Conservation (phyloP, 495 filamentous ascomycete genomes). For the Tuber borchii region DNA sequence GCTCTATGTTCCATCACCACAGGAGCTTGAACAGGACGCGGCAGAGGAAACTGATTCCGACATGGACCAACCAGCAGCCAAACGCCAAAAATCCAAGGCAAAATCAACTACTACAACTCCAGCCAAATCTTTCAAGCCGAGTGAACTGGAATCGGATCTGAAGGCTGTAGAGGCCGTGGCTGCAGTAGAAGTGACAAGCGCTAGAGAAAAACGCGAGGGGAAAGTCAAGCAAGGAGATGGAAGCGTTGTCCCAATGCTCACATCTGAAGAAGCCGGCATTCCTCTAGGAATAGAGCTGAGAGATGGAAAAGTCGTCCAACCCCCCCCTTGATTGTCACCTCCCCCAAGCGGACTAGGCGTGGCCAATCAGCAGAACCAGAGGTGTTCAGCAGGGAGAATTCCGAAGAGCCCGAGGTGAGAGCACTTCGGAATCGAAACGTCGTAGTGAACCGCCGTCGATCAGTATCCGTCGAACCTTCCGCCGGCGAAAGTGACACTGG, state of each 20-base stretch:
- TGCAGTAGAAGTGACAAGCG: constrained; percentile 8
- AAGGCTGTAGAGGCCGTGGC: constrained; percentile 9
- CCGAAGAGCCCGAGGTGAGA: constrained; percentile 13
- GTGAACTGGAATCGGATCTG: constrained; percentile 12
- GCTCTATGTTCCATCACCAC: neutral
- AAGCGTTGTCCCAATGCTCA: constrained; percentile 16
- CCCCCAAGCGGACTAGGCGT: constrained; percentile 1
- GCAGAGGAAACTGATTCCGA: constrained; percentile 13
- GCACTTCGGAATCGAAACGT: constrained; percentile 16
- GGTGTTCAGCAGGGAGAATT: constrained; percentile 6
- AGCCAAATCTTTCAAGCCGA: constrained; percentile 6
- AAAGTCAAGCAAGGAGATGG: constrained; percentile 15
- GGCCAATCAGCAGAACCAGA: neutral
- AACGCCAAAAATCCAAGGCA: constrained; percentile 11
- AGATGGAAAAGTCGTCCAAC: constrained; percentile 23
- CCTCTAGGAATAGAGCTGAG: constrained; percentile 23
- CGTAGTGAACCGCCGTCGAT: constrained; percentile 9
- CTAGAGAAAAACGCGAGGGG: constrained; percentile 14
- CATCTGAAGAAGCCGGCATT: constrained; percentile 14
- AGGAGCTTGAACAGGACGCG: constrained; percentile 9
- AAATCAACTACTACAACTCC: constrained; percentile 9
- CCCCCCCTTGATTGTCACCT: neutral
- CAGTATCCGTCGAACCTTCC: constrained; percentile 21
- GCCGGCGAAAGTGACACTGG: constrained; percentile 29
- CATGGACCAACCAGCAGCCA: constrained; percentile 3